phyloP scores from a whole-genome alignment of 1,284 basidiomycete species.

The Wallemia hederae region DNA sequence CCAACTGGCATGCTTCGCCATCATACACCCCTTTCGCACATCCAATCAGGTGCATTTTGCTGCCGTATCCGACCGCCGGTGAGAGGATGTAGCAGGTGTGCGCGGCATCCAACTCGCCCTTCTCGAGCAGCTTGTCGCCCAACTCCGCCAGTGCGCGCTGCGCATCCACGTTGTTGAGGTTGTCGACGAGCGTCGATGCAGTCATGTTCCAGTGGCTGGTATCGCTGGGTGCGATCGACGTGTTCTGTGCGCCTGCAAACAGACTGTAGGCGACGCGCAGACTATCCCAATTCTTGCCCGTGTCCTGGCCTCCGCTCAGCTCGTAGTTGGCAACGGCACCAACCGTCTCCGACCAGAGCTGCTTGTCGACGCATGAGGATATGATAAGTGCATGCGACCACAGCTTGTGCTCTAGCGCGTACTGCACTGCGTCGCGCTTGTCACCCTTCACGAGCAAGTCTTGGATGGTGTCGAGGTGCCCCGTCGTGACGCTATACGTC shows the following conservation, averaged over 20 bases:
- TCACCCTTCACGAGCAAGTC: conserved; percentile 51
- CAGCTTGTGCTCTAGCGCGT: conserved; percentile 55
- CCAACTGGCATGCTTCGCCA: conserved; percentile 18
- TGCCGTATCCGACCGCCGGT: not conserved
- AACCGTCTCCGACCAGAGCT: conserved; percentile 73
- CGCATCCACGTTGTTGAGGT: conserved; percentile 24
- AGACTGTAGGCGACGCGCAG: conserved; percentile 58
- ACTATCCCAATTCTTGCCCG: conserved; percentile 29
- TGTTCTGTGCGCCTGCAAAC: conserved; percentile 35
- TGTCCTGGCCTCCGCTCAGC: conserved; percentile 21
- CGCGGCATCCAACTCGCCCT: conserved; percentile 53
- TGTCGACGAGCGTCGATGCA: conserved; percentile 51
- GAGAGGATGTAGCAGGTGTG: conserved; percentile 44
- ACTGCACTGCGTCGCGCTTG: conserved; percentile 56
- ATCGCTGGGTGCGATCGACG: conserved; percentile 37
- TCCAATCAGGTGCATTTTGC: not conserved
- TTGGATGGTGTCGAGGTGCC: conserved; percentile 45
- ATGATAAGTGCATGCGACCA: conserved; percentile 95
- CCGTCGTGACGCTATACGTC: conserved; percentile 22
- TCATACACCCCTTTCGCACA: not conserved
- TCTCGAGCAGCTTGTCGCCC: conserved; percentile 45
- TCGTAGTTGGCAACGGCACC: conserved; percentile 59
- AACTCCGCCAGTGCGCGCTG: conserved; percentile 55
- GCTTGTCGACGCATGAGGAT: conserved; percentile 70
- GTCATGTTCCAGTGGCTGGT: conserved; percentile 52